Base-by-base conservation (phyloP, 352 stramenopile species). In the Phytophthora brassicae region DNA sequence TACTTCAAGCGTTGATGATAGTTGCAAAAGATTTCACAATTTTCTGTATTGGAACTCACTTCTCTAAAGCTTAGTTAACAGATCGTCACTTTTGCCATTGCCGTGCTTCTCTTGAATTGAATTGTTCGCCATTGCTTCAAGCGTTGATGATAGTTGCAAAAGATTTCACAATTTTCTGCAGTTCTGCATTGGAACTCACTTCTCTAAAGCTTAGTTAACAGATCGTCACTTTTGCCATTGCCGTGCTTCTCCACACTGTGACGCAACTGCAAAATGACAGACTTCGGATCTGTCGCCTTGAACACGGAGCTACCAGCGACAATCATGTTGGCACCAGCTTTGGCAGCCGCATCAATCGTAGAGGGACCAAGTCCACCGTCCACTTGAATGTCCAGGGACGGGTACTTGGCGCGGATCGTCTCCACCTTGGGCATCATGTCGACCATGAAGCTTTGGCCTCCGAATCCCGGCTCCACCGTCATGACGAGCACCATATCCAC, bases 391-490 rank as follows among this genome's bases (percentile, higher is more conserved):
- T 99, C 91, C 43, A 99, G 72, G 51, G 81, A 66, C n/a, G 96
- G 95, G 76, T 92, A 99, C 56, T 89, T 86, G 33, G 85, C 77
- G 41, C 97, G 82, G 29, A 99, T 68, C 19, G 74, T 77, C 46
- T 85, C 75, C 14, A 99, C 86, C 74, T 99, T 99, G 29, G 76
- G 70, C 90, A 99, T 98, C 90, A 98, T 98, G 66, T 95, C 79
- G 24, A 57, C 65, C 93, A 99, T 99, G 70, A 99, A 99, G 29
- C 74, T 90, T 79, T 99, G 97, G 24, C 97, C 97, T 28, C 94
- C 92, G 63, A 99, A 99, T 48, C 97, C 97, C 20, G 97, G 97
- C 78, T 99, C 94, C 23, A 99, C 97, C 4, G 96, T 99, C 97
- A 99, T 99, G 24, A 99, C 81, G 26, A 99, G 79, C 59, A 98